Base-by-base conservation (phyloP, 108 stramenopile species). In the Bacterosira constricta region DNA sequence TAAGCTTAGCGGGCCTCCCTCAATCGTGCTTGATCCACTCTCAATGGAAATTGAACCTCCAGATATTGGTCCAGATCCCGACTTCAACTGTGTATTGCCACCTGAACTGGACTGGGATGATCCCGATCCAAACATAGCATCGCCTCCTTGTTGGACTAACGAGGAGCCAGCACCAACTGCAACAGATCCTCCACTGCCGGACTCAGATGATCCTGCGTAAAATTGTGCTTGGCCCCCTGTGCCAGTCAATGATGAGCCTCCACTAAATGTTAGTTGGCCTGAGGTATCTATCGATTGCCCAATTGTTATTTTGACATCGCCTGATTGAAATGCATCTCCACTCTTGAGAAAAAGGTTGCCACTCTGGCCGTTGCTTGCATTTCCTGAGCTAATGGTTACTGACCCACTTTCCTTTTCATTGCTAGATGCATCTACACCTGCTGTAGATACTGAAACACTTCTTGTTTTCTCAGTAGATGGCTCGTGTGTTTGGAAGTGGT, bases 401-500 rank as follows among this genome's bases (percentile, higher is more conserved):
- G 73, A 69, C 21, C 71, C 67, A 17, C 71, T 75, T 0, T 23
- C 35, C 9, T 55, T 38, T 23, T 52, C 44, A 8, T 65, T 39
- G 15, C 17, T 61, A 42, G 41, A 42, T 11, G 12, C 8, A 1
- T 34, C n/a, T 39, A 34, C 37, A 29, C 37, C 66, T 67, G 36
- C 38, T 42, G 77, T 66, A 31, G n/a, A 47, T 15, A 72, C 42
- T 27, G 63, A 18, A 13, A 78, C 50, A 5, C 63, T 63, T 49
- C 77, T 34, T 49, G 77, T 73, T 32, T 39, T 39, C 1, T 25
- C 52, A 26, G 18, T n/a, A 0, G 39, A 26, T 66, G 20, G 30
- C 31, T 36, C n/a, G 18, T 41, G n/a, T 15, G 59, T 62, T 73
- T 67, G 72, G 56, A 82, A 87, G 2, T 78, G 49, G 41, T 68